Conservation (phyloP, 2,329 filamentous ascomycete species). For the Cladorrhinum sp. region DNA sequence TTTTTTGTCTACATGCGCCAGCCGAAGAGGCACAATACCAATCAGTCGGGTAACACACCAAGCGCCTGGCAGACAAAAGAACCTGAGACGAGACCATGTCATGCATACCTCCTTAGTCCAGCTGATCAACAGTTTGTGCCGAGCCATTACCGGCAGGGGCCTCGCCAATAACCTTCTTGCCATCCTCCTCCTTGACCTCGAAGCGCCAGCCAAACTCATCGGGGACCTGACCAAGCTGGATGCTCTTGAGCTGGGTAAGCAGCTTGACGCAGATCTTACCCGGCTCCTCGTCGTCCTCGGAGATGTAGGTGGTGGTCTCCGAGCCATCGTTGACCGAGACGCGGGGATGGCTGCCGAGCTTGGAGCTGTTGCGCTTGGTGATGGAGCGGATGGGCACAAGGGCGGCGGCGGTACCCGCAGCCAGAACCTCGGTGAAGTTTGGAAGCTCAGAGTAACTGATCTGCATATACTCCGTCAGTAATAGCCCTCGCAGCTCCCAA, state of each 20-base stretch:
- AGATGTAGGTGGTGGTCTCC: conserved; percentile 56
- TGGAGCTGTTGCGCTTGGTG: conserved; percentile 54
- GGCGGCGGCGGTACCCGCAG: conserved; percentile 86
- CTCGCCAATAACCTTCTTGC: conserved; percentile 37
- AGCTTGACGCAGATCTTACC: conserved; percentile 72
- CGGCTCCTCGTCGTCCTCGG: conserved; percentile 59
- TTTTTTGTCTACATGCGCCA: neutral
- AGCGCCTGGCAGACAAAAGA: neutral
- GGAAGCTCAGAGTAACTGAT: conserved; percentile 59
- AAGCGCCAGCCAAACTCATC: conserved; percentile 74
- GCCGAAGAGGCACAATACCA: neutral
- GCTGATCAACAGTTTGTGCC: conserved; percentile 35
- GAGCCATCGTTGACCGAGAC: conserved; percentile 37
- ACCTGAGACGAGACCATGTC: neutral
- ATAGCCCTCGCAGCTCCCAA: neutral
- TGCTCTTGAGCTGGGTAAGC: conserved; percentile 72
- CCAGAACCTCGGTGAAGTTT: conserved; percentile 75
- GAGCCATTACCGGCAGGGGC: conserved; percentile 25
- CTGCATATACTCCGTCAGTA: conserved; percentile 4
- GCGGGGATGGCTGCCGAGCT: conserved; percentile 39
- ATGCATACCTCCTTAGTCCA: conserved; percentile 30
- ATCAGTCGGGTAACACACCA: neutral
- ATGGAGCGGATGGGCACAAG: conserved; percentile 91
- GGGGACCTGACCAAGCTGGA: conserved; percentile 76
- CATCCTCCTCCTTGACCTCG: conserved; percentile 45